These are phyloP conservation scores for Nakazawaea siamensis DNA, from an alignment of 805 yeast species.

Conservation along the genomic window DNA sequence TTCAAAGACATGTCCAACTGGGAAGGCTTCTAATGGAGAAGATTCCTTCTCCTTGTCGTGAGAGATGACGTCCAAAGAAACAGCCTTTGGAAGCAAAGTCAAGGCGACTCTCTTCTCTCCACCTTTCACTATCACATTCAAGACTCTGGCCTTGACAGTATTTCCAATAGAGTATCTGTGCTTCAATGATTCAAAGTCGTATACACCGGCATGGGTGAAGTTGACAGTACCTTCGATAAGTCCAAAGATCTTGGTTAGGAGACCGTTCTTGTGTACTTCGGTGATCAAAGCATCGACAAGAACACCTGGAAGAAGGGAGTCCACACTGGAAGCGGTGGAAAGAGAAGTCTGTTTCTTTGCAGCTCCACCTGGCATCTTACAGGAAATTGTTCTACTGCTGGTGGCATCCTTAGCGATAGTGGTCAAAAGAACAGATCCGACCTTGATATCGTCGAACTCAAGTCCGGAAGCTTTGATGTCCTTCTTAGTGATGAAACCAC, in stretches of 20 bases:
- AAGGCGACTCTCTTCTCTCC: conserved; percentile 54
- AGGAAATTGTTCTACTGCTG: conserved; percentile 49
- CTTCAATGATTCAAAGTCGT: conserved; percentile 37
- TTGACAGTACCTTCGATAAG: conserved; percentile 64
- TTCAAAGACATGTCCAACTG: conserved; percentile 66
- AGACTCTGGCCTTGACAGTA: conserved; percentile 59
- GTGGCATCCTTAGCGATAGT: conserved; percentile 40
- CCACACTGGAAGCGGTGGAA: conserved; percentile 59
- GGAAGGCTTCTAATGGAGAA: conserved; percentile 55
- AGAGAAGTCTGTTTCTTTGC: conserved; percentile 39
- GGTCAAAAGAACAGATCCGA: conserved; percentile 67
- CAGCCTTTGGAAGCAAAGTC: conserved; percentile 52
- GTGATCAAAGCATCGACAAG: conserved; percentile 66
- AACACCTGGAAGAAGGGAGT: conserved; percentile 81
- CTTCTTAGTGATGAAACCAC: conserved; percentile 72
- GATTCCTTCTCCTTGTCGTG: conserved; percentile 18
- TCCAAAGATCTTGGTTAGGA: conserved; percentile 68
- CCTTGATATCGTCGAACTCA: conserved; percentile 26
- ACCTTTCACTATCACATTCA: conserved; percentile 40
- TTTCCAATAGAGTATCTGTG: conserved; percentile 65
- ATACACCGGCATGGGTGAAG: conserved; percentile 51
- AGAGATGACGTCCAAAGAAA: conserved; percentile 21
- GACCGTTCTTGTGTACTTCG: conserved; percentile 51
- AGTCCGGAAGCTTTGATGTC: conserved; percentile 39
- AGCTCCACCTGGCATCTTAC: conserved; percentile 37